Percentiles rank a stretch among this genome's conserved stretches.
These are phyloP conservation scores for Ganoderma resinaceum DNA, from an alignment of 1,284 basidiomycete genomes.

Conservation along the genomic window DNA sequence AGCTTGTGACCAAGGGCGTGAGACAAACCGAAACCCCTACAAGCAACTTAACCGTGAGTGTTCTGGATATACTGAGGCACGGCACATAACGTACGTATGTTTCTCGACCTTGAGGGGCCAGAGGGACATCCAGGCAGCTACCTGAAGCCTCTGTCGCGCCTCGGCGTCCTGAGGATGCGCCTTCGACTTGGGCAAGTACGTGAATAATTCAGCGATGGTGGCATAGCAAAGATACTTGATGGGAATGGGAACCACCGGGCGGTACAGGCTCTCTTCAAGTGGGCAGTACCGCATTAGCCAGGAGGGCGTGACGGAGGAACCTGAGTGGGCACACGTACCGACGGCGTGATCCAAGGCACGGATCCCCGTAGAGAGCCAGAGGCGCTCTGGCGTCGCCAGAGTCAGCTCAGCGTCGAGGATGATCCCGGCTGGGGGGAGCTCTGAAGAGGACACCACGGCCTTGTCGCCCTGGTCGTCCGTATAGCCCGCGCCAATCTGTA, in stretches of 20 bases:
- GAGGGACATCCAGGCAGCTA: constrained; percentile 83
- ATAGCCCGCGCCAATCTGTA: constrained; percentile 71
- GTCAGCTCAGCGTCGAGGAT: constrained; percentile 84
- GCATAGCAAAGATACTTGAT: constrained; percentile 69
- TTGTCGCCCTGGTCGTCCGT: constrained; percentile 79
- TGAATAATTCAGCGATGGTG: constrained; percentile 78
- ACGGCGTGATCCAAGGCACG: constrained; percentile 84
- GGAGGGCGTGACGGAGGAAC: background rate
- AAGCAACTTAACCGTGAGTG: background rate
- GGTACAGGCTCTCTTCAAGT: constrained; percentile 70
- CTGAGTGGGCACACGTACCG: constrained; percentile 43
- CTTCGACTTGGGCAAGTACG: constrained; percentile 71
- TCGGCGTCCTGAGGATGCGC: constrained; percentile 63
- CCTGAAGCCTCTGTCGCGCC: constrained; percentile 70
- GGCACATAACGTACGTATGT: constrained; percentile 49
- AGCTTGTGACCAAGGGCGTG: constrained; percentile 80
- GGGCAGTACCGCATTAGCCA: background rate
- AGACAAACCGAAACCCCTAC: constrained; percentile 72
- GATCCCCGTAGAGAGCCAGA: constrained; percentile 83
- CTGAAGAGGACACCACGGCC: constrained; percentile 56
- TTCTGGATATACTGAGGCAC: background rate
- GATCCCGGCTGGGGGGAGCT: constrained; percentile 72
- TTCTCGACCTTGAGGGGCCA: constrained; percentile 69
- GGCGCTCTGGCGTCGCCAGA: constrained; percentile 72
- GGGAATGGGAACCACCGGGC: constrained; percentile 62